These are phyloP conservation scores for Colletotrichum filicis DNA, from an alignment of 2,329 filamentous ascomycete species.

Conservation along the genomic window DNA sequence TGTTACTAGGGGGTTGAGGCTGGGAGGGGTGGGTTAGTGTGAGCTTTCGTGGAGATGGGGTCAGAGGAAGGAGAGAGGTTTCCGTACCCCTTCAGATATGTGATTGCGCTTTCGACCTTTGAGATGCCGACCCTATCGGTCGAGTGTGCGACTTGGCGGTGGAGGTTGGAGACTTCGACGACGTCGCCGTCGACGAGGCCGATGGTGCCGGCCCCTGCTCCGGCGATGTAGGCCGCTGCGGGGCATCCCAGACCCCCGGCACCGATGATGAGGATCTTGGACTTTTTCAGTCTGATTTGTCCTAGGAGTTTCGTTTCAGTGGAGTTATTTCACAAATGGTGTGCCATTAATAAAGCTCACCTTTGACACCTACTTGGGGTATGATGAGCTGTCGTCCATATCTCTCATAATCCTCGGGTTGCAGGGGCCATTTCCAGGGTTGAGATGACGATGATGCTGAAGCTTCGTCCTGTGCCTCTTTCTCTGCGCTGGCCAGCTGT, in stretches of 20 bases:
- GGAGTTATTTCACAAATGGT: no score
- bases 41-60: neutral
- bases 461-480: conserved; percentile 35
- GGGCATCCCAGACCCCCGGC: conserved; percentile 92
- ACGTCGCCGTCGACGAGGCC: conserved; percentile 89
- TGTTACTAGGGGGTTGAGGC: conserved; percentile 77
- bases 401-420: conserved; percentile 79
- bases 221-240: conserved; percentile 91
- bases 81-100: conserved; percentile 65
- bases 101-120: conserved; percentile 83
- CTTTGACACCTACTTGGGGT: conserved; percentile 80
- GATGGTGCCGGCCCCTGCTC: conserved; percentile 85
- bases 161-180: conserved; percentile 91
- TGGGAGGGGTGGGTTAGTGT: conserved; percentile 44
- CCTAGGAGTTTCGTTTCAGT: no score
- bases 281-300: conserved; percentile 65
- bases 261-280: conserved; percentile 84
- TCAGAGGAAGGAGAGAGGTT: no score
- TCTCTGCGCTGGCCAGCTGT: conserved; percentile 56
- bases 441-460: conserved; percentile 13
- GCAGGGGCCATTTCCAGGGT: conserved; percentile 73
- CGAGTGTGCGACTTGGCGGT: conserved; percentile 88
- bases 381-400: conserved; percentile 95
- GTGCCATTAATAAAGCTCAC: conserved; percentile 50
- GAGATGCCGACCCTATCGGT: conserved; percentile 75